phyloP scores from a whole-genome alignment of 2,329 filamentous ascomycete species.

The Parastagonospora avenae region DNA sequence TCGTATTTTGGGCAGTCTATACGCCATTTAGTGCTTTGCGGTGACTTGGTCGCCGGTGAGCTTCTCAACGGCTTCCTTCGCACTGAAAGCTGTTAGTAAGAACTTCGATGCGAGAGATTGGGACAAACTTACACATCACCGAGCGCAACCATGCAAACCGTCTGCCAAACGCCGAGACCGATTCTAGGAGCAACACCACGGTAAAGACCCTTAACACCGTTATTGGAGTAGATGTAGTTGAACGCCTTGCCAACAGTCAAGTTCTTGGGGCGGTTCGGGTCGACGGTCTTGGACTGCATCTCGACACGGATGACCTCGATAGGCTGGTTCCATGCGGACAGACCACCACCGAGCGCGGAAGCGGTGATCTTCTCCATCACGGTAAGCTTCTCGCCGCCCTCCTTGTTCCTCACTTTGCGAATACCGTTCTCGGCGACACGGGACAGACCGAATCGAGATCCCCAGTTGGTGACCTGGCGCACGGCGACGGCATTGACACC shows the following conservation, averaged over 20 bases:
- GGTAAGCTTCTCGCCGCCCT: slow-evolving; percentile 75
- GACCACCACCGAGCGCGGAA: slow-evolving; percentile 84
- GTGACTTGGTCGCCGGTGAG: slow-evolving; percentile 67
- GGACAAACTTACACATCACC: slow-evolving; percentile 83
- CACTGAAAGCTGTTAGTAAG: slow-evolving; percentile 52
- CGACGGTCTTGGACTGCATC: slow-evolving; percentile 99
- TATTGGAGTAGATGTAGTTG: slow-evolving; percentile 86
- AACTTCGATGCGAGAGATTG: background rate
- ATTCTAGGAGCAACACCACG: slow-evolving; percentile 93
- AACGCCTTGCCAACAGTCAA: slow-evolving; percentile 88
- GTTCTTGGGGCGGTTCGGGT: slow-evolving; percentile 98
- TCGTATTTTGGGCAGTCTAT: slow-evolving; percentile 5
- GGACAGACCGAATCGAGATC: slow-evolving; percentile 90
- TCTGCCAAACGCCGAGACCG: slow-evolving; percentile 97
- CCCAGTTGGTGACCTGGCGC: slow-evolving; percentile 99
- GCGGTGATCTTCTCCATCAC: slow-evolving; percentile 88
- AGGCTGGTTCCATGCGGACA: slow-evolving; percentile 98
- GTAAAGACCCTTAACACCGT: slow-evolving; percentile 91
- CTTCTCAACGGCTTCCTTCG: slow-evolving; percentile 69
- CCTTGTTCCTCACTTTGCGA: slow-evolving; percentile 77
- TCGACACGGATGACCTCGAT: slow-evolving; percentile 99
- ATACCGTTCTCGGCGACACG: slow-evolving; percentile 91
- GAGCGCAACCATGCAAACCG: slow-evolving; percentile 98
- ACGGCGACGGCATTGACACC: slow-evolving; percentile 99
- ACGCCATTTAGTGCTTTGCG: slow-evolving; percentile 64